These are phyloP conservation scores for Logfia minima DNA, from an alignment of 129 eudicot genomes.

Conservation along the genomic window DNA sequence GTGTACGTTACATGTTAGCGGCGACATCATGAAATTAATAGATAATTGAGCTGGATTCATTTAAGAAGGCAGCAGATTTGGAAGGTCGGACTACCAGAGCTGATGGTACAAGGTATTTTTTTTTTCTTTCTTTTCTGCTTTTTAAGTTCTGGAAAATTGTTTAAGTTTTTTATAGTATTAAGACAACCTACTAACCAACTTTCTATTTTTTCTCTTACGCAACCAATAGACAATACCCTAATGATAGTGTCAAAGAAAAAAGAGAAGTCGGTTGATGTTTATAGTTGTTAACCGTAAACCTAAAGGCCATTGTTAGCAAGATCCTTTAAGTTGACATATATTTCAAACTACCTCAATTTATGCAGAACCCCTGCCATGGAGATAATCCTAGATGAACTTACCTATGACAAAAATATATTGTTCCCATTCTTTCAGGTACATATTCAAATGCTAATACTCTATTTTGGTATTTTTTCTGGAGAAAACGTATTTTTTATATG, in stretches of 20 bases:
- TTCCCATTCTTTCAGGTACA: constrained; percentile 74
- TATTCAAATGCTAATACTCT: neutral
- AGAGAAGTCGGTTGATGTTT: too few relatives aligned
- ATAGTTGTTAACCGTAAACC: too few relatives aligned
- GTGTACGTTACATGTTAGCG: neutral
- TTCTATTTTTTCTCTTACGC: too few relatives aligned
- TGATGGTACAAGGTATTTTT: constrained; percentile 70
- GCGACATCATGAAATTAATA: constrained; percentile 24
- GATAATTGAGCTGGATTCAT: constrained; percentile 83
- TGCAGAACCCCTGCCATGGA: constrained; percentile 75
- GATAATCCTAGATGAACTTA: constrained; percentile 75
- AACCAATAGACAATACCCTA: too few relatives aligned
- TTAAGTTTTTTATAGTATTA: too few relatives aligned
- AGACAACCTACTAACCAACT: too few relatives aligned
- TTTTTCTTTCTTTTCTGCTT: neutral
- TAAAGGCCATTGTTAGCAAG: neutral
- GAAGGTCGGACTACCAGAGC: constrained; percentile 72
- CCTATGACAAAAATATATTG: constrained; percentile 53
- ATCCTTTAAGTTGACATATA: neutral
- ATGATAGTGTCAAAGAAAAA: too few relatives aligned
- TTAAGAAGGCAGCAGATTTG: constrained; percentile 60
- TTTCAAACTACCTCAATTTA: constrained; percentile 14
- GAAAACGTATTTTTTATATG: neutral
- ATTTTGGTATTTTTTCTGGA: constrained; percentile 1
- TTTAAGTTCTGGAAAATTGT: neutral